Base-by-base conservation (phyloP, 108 stramenopile genomes). In the Cyclostephanos tholiformis region DNA sequence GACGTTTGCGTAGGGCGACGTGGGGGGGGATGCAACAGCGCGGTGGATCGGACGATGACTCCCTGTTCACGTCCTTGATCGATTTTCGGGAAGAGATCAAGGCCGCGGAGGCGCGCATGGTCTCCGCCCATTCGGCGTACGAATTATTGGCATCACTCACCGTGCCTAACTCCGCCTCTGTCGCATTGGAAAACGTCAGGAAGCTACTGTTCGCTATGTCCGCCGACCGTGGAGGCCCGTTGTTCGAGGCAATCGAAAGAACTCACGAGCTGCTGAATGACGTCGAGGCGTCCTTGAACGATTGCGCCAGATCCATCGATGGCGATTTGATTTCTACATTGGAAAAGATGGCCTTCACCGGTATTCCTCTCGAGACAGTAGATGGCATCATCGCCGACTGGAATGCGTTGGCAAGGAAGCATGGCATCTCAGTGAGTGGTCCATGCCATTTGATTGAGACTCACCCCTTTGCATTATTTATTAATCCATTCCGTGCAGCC, bases 381-480 rank as follows among this genome's bases (percentile, higher is more conserved):
- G 82, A 85, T 51, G 75, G 63, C 17, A 75, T 87, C 43, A 68
- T 94, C 63, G 72, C 84, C 11, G 93, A 94, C 69, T 94, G 93
- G 93, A 90, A 87, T 77, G 71, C 80, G 12, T 69, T 94, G 65
- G 84, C 90, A 23, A 75, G 93, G 57, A 94, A 94, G 59, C 93
- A 94, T 76, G 90, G 87, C 1, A 82, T 94, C 38, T 69, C 86
- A 19, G 59, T 60, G 39, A 60, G 59, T 60, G 59, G 8, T 39
- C 19, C 59, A 16, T 14, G n/a, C 27, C 41, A 50, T 29, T 48
- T 17, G 30, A 16, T 55, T 16, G 22, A 7, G 19, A 39, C 4
- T 35, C 3, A 2, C n/a, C 17, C 7, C 19, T 35, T 2, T 22
- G 59, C 25, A 29, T 29, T 2, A 4, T 29, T 58, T 30, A 29